A percentile compares a stretch with the other conserved stretches of the same genome.
These are phyloP conservation scores for Xylaria sp. DNA, from an alignment of 2,329 filamentous ascomycete species.

Conservation along the genomic window DNA sequence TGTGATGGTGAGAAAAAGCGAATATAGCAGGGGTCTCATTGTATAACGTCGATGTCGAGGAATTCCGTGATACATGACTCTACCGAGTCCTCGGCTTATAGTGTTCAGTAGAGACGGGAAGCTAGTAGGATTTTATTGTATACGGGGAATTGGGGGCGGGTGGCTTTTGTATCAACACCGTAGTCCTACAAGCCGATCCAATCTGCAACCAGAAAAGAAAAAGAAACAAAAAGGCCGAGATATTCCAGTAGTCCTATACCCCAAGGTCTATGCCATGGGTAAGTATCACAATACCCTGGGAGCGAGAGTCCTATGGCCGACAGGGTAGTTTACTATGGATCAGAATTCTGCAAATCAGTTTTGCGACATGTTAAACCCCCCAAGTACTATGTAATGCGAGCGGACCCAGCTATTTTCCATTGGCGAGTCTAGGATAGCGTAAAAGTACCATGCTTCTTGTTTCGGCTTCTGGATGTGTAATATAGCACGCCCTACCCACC, in stretches of 20 bases:
- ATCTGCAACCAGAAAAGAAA: neutral
- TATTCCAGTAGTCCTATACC: neutral
- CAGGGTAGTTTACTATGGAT: neutral
- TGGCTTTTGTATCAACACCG: conserved; percentile 4
- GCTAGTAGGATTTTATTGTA: neutral
- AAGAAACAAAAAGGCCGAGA: neutral
- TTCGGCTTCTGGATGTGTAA: neutral
- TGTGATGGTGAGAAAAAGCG: conserved; percentile 5
- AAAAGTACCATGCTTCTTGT: conserved; percentile 23
- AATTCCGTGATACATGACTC: neutral
- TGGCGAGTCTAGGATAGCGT: neutral
- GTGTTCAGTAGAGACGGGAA: neutral
- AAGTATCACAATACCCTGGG: neutral
- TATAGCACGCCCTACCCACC: neutral
- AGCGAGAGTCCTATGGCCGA: conserved; percentile 4
- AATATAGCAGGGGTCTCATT: conserved; percentile 7
- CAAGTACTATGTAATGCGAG: neutral
- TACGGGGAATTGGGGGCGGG: neutral
- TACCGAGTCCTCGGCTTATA: neutral
- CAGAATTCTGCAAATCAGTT: conserved; percentile 1
- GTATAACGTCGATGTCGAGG: conserved; percentile 3
- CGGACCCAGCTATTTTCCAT: neutral
- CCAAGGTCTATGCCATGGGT: neutral
- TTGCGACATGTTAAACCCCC: neutral
- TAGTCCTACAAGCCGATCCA: neutral